These are phyloP conservation scores for Triticum urartu DNA, from an alignment of 176 grass and related monocot species.

Conservation along the genomic window DNA sequence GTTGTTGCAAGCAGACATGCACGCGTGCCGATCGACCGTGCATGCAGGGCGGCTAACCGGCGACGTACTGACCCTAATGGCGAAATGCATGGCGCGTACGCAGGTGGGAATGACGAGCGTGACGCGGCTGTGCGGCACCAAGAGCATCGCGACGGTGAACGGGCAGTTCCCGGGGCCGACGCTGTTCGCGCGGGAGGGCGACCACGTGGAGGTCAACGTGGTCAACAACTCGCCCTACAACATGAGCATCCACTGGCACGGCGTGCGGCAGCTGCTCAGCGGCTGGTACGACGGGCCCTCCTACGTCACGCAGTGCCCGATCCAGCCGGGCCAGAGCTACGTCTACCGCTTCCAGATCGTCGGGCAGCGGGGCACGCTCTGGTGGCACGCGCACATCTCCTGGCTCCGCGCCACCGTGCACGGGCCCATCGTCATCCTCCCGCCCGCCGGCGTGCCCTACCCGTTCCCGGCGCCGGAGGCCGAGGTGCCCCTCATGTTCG, in stretches of 20 bases:
- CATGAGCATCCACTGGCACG: slow-evolving; percentile 78
- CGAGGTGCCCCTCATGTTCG: slow-evolving; percentile 61
- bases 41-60: too few species aligned
- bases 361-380: slow-evolving; percentile 82
- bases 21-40: too few species aligned
- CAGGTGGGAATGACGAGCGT: slow-evolving; percentile 66
- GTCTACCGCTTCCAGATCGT: slow-evolving; percentile 53
- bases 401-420: slow-evolving; percentile 81
- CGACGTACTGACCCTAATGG: too few species aligned
- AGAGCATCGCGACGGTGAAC: slow-evolving; percentile 89
- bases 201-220: slow-evolving; percentile 64
- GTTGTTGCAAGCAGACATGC: too few species aligned
- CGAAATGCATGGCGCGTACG: not conserved
- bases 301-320: slow-evolving; percentile 84
- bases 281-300: slow-evolving; percentile 76
- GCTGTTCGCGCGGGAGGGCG: slow-evolving; percentile 66
- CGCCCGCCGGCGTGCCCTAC: slow-evolving; percentile 60
- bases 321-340: slow-evolving; percentile 58
- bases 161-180: slow-evolving; percentile 67
- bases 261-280: slow-evolving; percentile 64
- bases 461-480: slow-evolving; percentile 60
- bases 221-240: slow-evolving; percentile 70
- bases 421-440: slow-evolving; percentile 81
- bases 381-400: slow-evolving; percentile 87
- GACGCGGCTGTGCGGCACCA: slow-evolving; percentile 62